Evolutionary conservation across 768 basidiomycete genomes (phyloP), one percentile per base, ranked within the genome.

Genomic region (Lentinula guzmanii): DNA sequence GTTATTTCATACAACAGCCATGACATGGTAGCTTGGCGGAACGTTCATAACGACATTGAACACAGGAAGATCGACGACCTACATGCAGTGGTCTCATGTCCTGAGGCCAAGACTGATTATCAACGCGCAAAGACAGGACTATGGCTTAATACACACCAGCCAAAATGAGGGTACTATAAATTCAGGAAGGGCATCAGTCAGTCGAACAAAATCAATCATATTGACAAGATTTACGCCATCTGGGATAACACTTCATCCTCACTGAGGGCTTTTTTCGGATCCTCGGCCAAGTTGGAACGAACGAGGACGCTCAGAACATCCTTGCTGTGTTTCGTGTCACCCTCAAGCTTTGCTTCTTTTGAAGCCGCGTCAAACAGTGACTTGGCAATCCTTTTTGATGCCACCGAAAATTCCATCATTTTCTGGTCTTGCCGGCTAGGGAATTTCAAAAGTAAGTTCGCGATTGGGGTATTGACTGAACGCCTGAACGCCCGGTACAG

Each of bases 1-100:
- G 86, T 79, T 39, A 93, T 77, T 63, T 86, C 83, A 56, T 86
- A 76, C 10, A 91, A 71, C 5, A 80, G 76, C 85, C 86, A 91
- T 24, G 46, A 48, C 46, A 48, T 48, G 21, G 18, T 48, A n/a
- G 46, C 46, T 48, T 21, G 21, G 21, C 18, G n/a, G n/a, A 18
- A 48, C 9, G 8, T 48, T 24, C 8, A 43, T 6, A 24, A 28
- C 10, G 5, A 48, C 7, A 24, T 48, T 10, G 46, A 18, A 24
- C 21, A 9, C 21, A 48, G 46, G 21, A 24, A 21, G 7, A 13
- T 48, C 0, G n/a, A 45, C 43, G 16, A 45, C 43, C 16, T 16
- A 45, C 46, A 48, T 16, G 46, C 46, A 9, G 46, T 48, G 3
- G 46, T 48, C 46, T 48, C 46, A 11, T 48, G 46, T 48, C 46